Base-by-base conservation (phyloP, 2,329 filamentous ascomycete species). In the Mariannaea sp. region DNA sequence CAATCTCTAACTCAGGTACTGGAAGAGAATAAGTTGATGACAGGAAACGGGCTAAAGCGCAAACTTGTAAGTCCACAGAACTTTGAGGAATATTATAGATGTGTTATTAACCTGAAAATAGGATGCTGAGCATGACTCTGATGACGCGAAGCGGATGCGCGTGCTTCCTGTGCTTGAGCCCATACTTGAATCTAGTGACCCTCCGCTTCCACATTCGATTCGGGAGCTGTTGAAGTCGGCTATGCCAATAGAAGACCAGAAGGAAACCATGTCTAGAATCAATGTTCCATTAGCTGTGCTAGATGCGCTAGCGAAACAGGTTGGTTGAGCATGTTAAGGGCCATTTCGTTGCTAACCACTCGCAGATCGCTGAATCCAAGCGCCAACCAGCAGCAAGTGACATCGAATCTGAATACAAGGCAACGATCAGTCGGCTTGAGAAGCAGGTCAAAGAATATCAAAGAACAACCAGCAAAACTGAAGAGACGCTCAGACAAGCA, bases 401-500 rank as follows among this genome's bases (percentile, higher is more conserved):
- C 19, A 64, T 65, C 14, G 72, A 75, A 22, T 56, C 60, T 1
- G 64, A 73, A 38, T 73, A 77, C 27, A 73, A 75, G 26, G 68
- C 71, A 13, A 68, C 77, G 1, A 76, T 80, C 26, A 64, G 73
- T 27, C 69, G 67, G 2, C 71, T 82, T 0, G 75, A 82, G 49
- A 65, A 63, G 16, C 75, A 80, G 42, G 64, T 79, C 13, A 73
- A 77, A 24, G 77, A 77, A 14, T 73, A 78, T 46, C 70, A 76
- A 42, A 70, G 69, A 17, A 79, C 78, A 2, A 65, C 78, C 2
- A 70, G 71, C 17, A 68, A 69, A 5, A 75, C 83, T 4, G 77
- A 82, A 43, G 66, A 70, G 7, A 75, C 73, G 36, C 79, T 77
- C 52, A 76, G 79, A 58, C 72, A 72, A 12, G 80, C 82, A 3